Conservation (phyloP, 129 eudicot species). For the Apium graveolens region DNA sequence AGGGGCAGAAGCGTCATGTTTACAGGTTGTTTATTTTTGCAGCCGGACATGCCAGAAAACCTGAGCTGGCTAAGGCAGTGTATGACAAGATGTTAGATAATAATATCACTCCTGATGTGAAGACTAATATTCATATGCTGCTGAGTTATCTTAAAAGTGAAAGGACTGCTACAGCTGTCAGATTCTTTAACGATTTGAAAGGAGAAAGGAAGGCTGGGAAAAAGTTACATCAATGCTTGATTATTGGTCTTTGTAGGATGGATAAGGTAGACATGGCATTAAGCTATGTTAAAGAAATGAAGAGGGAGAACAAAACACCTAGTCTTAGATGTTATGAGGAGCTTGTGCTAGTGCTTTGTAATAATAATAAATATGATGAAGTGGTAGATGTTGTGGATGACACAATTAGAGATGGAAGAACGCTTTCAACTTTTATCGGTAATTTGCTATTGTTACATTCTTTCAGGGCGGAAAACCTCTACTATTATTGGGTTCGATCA, state of each 20-base stretch:
- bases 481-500: conserved; percentile 42
- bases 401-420: conserved; percentile 35
- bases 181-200: conserved; percentile 28
- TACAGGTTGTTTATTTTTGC: conserved; percentile 59
- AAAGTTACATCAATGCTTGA: conserved; percentile 35
- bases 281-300: conserved; percentile 30
- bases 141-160: conserved; percentile 39
- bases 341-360: conserved; percentile 41
- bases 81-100: conserved; percentile 43
- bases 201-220: conserved; percentile 29
- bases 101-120: conserved; percentile 34
- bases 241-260: conserved; percentile 64
- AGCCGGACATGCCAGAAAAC: conserved; percentile 57
- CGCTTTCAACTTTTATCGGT: conserved; percentile 62
- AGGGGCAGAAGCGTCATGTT: conserved; percentile 12
- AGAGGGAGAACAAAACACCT: conserved; percentile 28
- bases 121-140: conserved; percentile 44
- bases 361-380: conserved; percentile 22
- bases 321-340: conserved; percentile 64
- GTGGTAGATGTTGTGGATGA: conserved; percentile 43
- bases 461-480: conserved; percentile 31
- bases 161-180: conserved; percentile 38
- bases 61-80: conserved; percentile 54
- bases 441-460: conserved; percentile 51
- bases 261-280: conserved; percentile 42